These are phyloP conservation scores for Sporisorium reilianum DNA, from an alignment of 1,284 basidiomycete species.

Conservation along the genomic window DNA sequence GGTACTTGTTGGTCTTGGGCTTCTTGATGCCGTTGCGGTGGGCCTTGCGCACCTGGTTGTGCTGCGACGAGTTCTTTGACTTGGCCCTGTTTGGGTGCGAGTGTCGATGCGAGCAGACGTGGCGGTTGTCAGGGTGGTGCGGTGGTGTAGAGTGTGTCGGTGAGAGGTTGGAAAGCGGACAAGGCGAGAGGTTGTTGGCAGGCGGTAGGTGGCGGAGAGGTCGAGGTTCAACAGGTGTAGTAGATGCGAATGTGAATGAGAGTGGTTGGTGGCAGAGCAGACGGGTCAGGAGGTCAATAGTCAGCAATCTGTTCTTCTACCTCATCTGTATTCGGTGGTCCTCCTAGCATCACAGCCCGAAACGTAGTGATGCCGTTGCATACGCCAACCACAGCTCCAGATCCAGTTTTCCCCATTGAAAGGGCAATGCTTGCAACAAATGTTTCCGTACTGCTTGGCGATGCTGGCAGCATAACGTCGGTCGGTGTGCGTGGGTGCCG, in stretches of 20 bases:
- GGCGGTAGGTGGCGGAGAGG: not conserved
- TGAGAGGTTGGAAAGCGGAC: not conserved
- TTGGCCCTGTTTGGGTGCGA: slow-evolving; percentile 54
- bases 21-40: slow-evolving; percentile 83
- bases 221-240: not conserved
- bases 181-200: not conserved
- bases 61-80: slow-evolving; percentile 68
- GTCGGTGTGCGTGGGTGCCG: not conserved
- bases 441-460: too few species aligned
- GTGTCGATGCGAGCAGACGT: not conserved
- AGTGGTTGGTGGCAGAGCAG: not conserved
- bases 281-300: slow-evolving; percentile 3
- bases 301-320: slow-evolving; percentile 3
- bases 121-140: not conserved
- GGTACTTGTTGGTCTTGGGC: slow-evolving; percentile 78
- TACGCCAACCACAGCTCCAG: not conserved
- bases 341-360: not conserved
- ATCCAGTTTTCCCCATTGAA: not conserved
- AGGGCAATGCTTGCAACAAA: not conserved
- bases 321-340: not conserved
- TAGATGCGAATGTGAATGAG: not conserved
- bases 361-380: not conserved
- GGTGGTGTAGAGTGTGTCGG: not conserved
- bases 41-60: slow-evolving; percentile 79
- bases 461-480: too few species aligned